These are phyloP conservation scores for Erythrophleum ivorense DNA, from an alignment of 331 rosid genomes.

Conservation along the genomic window DNA sequence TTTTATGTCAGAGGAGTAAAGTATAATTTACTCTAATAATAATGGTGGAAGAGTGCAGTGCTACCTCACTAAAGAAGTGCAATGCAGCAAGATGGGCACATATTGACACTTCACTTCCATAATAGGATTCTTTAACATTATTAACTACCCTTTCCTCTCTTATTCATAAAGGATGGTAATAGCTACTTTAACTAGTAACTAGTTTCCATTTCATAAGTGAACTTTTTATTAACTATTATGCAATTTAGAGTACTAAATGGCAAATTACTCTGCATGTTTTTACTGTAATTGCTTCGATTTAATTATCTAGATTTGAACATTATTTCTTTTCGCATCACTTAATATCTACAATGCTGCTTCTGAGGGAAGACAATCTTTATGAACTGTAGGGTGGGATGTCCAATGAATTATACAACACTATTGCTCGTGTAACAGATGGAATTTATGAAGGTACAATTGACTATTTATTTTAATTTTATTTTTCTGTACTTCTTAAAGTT, in stretches of 20 bases:
- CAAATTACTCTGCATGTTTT: background rate
- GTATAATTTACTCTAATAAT: background rate
- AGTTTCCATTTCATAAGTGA: slow-evolving; percentile 1
- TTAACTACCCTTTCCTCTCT: background rate
- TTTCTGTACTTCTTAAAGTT: slow-evolving; percentile 13
- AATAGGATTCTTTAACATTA: background rate
- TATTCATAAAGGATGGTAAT: slow-evolving; percentile 11
- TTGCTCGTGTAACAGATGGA: slow-evolving; percentile 97
- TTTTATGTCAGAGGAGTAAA: background rate
- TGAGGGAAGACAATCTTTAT: slow-evolving; percentile 40
- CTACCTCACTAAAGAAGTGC: background rate
- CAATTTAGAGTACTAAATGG: background rate
- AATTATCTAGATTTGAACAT: background rate
- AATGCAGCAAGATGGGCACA: slow-evolving; percentile 13
- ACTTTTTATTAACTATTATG: slow-evolving; percentile 23
- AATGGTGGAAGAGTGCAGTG: background rate
- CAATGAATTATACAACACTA: slow-evolving; percentile 86
- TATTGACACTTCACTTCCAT: background rate
- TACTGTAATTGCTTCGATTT: background rate
- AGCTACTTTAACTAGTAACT: slow-evolving; percentile 3
- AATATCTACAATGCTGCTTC: slow-evolving; percentile 27
- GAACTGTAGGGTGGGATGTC: slow-evolving; percentile 97
- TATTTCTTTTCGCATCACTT: slow-evolving; percentile 25
- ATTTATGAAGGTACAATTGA: slow-evolving; percentile 80
- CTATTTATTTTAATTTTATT: slow-evolving; percentile 36